phyloP scores from a whole-genome alignment of 1,284 basidiomycete species.

The Tremellales sp. region DNA sequence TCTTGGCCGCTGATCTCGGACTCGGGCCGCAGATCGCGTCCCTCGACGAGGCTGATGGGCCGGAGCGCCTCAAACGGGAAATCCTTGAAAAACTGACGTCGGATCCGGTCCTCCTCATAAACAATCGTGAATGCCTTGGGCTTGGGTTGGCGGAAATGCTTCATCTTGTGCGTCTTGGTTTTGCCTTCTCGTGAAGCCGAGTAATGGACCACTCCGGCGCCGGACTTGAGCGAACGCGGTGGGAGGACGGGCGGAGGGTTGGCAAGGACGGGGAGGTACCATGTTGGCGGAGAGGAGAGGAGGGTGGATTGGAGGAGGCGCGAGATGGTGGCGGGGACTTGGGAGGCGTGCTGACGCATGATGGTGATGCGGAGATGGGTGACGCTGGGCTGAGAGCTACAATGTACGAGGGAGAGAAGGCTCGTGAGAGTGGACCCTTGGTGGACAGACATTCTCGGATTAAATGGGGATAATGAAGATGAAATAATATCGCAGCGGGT shows the following conservation, averaged over 20 bases:
- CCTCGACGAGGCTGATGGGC: constrained; percentile 72
- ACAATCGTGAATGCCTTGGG: constrained; percentile 62
- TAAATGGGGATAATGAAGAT: constrained; percentile 11
- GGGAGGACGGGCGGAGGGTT: constrained; percentile 29
- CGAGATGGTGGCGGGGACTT: constrained; percentile 83
- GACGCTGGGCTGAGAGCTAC: not conserved
- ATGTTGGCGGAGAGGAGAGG: constrained; percentile 63
- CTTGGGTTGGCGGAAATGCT: constrained; percentile 53
- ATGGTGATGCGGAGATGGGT: constrained; percentile 6
- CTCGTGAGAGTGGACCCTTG: not conserved
- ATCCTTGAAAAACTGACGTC: constrained; percentile 89
- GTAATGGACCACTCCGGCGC: not conserved
- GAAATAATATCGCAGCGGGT: constrained; percentile 4
- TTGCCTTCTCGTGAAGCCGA: constrained; percentile 7
- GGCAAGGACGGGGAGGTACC: no score
- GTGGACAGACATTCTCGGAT: constrained; percentile 16
- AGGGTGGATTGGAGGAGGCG: constrained; percentile 73
- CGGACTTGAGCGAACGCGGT: constrained; percentile 1
- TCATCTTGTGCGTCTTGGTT: constrained; percentile 22
- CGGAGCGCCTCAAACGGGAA: constrained; percentile 95
- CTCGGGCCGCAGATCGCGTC: constrained; percentile 49
- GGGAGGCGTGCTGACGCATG: constrained; percentile 83
- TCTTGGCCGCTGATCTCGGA: constrained; percentile 58
- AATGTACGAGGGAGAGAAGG: not conserved
- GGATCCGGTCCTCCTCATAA: constrained; percentile 80